phyloP scores from a whole-genome alignment of 2,329 filamentous ascomycete species.

The Nectriaceae sp. region DNA sequence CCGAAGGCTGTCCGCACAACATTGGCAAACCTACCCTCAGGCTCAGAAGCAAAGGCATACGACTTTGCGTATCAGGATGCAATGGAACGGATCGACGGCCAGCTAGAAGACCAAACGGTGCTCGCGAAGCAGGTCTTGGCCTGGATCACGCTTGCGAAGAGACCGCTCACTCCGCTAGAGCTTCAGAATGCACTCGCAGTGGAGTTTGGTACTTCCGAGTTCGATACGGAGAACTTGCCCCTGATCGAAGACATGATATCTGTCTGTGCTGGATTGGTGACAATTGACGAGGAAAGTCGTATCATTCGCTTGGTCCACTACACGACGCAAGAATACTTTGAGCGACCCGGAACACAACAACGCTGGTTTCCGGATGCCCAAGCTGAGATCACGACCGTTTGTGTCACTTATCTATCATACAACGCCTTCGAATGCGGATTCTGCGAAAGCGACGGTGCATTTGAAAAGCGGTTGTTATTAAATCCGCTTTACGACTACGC shows the following conservation, averaged over 20 bases:
- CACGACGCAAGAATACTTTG: conserved; percentile 46
- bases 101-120: conserved; percentile 28
- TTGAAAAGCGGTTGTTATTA: no score
- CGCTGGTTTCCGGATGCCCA: conserved; percentile 35
- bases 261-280: conserved; percentile 43
- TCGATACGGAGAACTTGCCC: conserved; percentile 39
- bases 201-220: conserved; percentile 17
- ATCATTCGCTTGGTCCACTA: conserved; percentile 46
- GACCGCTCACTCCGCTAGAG: conserved; percentile 34
- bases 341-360: conserved; percentile 20
- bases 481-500: neutral
- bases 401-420: conserved; percentile 39
- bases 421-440: conserved; percentile 17
- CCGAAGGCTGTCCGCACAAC: conserved; percentile 20
- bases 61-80: conserved; percentile 41
- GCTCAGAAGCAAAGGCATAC: conserved; percentile 29
- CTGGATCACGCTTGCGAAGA: conserved; percentile 41
- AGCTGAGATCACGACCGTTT: conserved; percentile 29
- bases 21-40: conserved; percentile 33
- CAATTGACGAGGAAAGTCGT: conserved; percentile 37
- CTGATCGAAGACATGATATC: conserved; percentile 34
- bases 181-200: conserved; percentile 45
- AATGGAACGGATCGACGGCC: conserved; percentile 42
- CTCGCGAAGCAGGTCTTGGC: conserved; percentile 39
- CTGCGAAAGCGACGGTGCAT: no score